Conservation (phyloP, 768 basidiomycete species). For the Leccinum aurantiacum region DNA sequence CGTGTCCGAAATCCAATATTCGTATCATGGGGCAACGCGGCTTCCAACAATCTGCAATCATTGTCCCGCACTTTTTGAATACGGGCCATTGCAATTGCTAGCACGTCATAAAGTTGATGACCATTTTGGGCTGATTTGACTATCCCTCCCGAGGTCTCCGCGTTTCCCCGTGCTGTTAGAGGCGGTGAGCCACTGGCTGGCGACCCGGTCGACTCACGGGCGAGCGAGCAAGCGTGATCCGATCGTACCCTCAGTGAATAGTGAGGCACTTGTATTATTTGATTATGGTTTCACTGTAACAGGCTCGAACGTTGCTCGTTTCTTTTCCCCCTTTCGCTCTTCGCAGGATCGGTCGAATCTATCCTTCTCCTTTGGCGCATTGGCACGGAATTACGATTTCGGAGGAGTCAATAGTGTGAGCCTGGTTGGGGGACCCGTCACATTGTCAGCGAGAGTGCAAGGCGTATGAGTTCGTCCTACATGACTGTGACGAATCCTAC, state of each 20-base stretch:
- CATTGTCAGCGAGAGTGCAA: background rate
- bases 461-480: background rate
- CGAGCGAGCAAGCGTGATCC: background rate
- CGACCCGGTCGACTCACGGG: background rate
- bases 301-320: background rate
- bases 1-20: background rate
- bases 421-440: background rate
- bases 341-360: background rate
- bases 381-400: background rate
- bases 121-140: background rate
- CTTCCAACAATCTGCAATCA: background rate
- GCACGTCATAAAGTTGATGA: background rate
- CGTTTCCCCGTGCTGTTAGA: too few relatives aligned
- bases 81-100: background rate
- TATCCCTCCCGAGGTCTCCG: background rate
- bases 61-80: background rate
- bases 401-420: too few relatives aligned
- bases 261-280: background rate
- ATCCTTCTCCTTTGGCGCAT: background rate
- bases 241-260: background rate
- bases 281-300: background rate
- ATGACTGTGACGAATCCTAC: too few relatives aligned
- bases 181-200: background rate
- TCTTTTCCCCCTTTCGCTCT: background rate
- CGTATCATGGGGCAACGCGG: background rate